Base-by-base conservation (phyloP, 208 protist species). In the Polymyxa betae region DNA sequence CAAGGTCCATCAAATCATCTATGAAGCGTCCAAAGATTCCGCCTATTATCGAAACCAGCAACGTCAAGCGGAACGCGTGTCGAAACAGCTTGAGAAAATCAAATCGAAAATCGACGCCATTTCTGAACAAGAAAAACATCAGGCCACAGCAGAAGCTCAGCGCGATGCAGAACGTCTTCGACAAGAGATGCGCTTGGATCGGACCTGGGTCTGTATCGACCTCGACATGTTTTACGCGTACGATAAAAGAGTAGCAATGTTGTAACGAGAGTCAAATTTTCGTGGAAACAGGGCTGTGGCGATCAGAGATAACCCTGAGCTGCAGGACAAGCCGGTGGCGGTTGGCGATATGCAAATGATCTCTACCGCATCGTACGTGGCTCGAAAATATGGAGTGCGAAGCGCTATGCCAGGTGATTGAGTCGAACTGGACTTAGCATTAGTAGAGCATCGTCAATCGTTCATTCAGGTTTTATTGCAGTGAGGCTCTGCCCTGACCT, bases 331-430 rank as follows among this genome's bases (percentile, higher is more conserved):
- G 20, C 97, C 97, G 0, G 97, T 98, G 54, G 97, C 96, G 38
- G 96, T 98, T 0, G 97, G 97, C 54, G 94, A 95, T 64, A 92
- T 93, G 90, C 92, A 93, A 64, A 98, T 98, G 97, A 94, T 98
- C 1, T 95, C 93, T 40, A 98, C 97, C n/a, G 95, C 96, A 0
- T 98, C 97, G 94, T 98, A 98, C 93, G 95, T 96, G 60, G 97
- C 97, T 20, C 94, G 97, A 38, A 94, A 97, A 93, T 98, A 96
- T 93, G 97, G 97, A 43, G 97, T 98, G 40, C 95, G 97, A 46
- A 95, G 95, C 35, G 97, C 97, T 10, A 98, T 98, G 97, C 92
- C 92, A 38, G 91, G 91, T 89, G 38, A 10, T 78, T n/a, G 44
- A 10, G 10, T 20, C 45, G 54, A 66, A 16, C 20, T 66, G 16